Evolutionary conservation across 257 asterid species (phyloP), one percentile per base, ranked within the genome.

Genomic region (Solanum appendiculatum): DNA sequence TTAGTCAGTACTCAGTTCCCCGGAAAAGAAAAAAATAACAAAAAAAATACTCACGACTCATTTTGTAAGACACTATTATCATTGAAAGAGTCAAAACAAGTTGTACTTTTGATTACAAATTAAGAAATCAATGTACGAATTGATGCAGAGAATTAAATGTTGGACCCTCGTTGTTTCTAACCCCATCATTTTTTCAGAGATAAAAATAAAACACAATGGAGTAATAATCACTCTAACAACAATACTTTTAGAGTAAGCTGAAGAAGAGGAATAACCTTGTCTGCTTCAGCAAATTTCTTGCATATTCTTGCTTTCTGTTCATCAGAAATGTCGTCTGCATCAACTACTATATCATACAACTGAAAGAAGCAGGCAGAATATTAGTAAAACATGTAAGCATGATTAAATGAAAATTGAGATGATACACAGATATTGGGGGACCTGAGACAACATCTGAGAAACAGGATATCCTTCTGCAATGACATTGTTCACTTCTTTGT

Each of bases 391-490:
- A 85, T 33, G 29, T 34, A 25, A 51, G 23, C 66, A 68, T 56
- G 3, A 46, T 31, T 51, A 36, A 54, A 77, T 66, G 20, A 77
- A 80, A 77, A n/a, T 51, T 16, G 46, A 33, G 84, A 51, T 10
- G 75, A 58, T 81, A 80, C 58, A 83, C 84, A 64, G 66, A 86
- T 39, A 90, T 77, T 11, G 84, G 66, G 51, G n/a, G n/a, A 96
- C 99, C 98, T 97, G 99, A 85, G 91, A 93, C 74, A 97, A 92
- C 93, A 92, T 92, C n/a, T n/a, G n/a, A n/a, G n/a, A n/a, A n/a
- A n/a, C n/a, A n/a, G n/a, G n/a, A n/a, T n/a, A n/a, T n/a, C n/a
- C n/a, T n/a, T n/a, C n/a, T n/a, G n/a, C n/a, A n/a, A n/a, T n/a
- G n/a, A n/a, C n/a, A n/a, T n/a, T n/a, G n/a, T n/a, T n/a, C n/a